These are phyloP conservation scores for Neurospora crassa DNA, from an alignment of 2,329 filamentous ascomycete species.

Conservation along the genomic window DNA sequence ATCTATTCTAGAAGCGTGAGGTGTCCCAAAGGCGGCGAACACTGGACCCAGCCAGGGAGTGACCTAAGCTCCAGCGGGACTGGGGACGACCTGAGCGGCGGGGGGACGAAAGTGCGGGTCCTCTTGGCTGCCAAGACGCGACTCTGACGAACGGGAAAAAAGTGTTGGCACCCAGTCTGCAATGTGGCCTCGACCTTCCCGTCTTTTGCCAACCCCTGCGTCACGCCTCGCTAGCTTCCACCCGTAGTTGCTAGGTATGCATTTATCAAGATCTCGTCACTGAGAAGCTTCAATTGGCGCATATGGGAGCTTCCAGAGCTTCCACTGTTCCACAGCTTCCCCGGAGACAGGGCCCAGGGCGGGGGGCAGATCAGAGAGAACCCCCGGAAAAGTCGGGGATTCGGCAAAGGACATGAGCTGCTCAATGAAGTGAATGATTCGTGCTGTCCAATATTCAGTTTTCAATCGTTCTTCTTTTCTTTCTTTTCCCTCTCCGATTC, in stretches of 20 bases:
- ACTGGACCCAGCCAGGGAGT: background rate
- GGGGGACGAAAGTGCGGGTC: background rate
- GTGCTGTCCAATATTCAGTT: background rate
- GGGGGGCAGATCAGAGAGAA: background rate
- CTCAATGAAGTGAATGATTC: background rate
- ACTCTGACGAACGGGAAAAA: background rate
- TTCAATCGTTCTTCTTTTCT: no score
- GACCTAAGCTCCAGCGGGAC: background rate
- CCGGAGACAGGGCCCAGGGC: background rate
- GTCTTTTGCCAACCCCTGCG: background rate
- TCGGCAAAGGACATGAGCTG: background rate
- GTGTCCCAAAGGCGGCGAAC: background rate
- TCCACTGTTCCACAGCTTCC: background rate
- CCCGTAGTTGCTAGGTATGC: background rate
- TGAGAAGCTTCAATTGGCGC: background rate
- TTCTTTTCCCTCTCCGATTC: no score
- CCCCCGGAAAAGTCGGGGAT: background rate
- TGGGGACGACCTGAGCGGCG: background rate
- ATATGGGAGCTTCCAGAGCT: background rate
- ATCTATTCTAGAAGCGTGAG: background rate
- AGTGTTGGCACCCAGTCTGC: background rate
- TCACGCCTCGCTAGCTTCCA: constrained; percentile 23
- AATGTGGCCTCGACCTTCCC: background rate
- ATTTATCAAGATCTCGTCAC: background rate
- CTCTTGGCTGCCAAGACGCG: background rate